Evolutionary conservation across 2,329 filamentous ascomycete genomes (phyloP).

Genomic region (Aspergillus novoparasiticus): DNA sequence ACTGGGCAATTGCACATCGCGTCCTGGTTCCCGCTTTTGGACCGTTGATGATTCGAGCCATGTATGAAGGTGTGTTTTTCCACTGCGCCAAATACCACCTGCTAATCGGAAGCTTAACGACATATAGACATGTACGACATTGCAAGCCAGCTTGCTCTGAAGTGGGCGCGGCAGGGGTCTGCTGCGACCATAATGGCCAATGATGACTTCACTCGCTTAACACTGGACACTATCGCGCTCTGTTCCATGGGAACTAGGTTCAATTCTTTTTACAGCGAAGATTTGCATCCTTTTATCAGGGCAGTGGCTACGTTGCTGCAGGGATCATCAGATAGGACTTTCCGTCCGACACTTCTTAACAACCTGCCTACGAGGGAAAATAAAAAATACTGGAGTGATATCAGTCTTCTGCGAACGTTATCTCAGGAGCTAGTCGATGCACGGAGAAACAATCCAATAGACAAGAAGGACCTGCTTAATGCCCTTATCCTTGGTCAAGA

Average conservation of each 20-base stretch:
- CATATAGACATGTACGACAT: conserved; percentile 45
- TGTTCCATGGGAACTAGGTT: conserved; percentile 73
- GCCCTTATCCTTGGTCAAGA: conserved; percentile 71
- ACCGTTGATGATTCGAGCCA: conserved; percentile 46
- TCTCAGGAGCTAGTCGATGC: conserved; percentile 63
- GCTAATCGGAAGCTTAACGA: background rate
- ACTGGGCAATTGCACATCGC: conserved; percentile 66
- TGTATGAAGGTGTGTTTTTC: conserved; percentile 42
- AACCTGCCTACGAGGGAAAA: conserved; percentile 45
- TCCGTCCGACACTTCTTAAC: conserved; percentile 51
- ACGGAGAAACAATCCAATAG: conserved; percentile 57
- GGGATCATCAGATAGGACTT: conserved; percentile 57
- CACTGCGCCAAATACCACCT: background rate
- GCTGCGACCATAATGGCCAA: conserved; percentile 59
- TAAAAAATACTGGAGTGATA: conserved; percentile 34
- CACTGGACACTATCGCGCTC: conserved; percentile 71
- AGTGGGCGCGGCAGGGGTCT: conserved; percentile 55
- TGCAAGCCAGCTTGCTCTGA: conserved; percentile 42
- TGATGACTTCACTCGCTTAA: conserved; percentile 72
- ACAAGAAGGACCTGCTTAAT: conserved; percentile 68
- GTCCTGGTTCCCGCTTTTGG: conserved; percentile 52
- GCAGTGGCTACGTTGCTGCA: conserved; percentile 67
- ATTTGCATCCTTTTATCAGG: conserved; percentile 69
- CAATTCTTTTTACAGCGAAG: conserved; percentile 72
- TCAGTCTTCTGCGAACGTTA: conserved; percentile 53